Percentiles rank a stretch among this genome's conserved stretches.
phyloP scores from a whole-genome alignment of 768 basidiomycete genomes.

The Boletus barrowsii region DNA sequence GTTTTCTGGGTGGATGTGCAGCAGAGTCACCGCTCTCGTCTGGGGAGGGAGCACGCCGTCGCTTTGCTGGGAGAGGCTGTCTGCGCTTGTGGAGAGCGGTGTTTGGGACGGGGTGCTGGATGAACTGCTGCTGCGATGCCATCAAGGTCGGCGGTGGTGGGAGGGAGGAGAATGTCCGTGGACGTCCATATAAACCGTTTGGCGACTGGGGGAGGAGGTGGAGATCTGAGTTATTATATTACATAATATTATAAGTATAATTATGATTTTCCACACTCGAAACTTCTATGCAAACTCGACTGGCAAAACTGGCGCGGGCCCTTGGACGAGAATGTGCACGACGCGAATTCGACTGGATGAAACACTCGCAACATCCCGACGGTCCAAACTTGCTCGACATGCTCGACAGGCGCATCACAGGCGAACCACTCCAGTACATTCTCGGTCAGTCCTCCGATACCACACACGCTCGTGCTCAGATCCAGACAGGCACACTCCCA shows the following conservation, averaged over 20 bases:
- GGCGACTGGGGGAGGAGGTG: slow-evolving; percentile 1
- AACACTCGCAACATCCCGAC: slow-evolving; percentile 15
- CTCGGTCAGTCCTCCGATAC: slow-evolving; percentile 61
- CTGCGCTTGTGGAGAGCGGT: slow-evolving; percentile 32
- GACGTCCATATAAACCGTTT: slow-evolving; percentile 9
- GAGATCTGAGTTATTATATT: slow-evolving; percentile 15
- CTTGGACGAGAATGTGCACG: slow-evolving; percentile 36
- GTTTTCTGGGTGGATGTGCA: slow-evolving; percentile 45
- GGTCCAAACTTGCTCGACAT: slow-evolving; percentile 27
- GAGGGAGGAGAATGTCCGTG: slow-evolving; percentile 5
- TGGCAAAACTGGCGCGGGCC: slow-evolving; percentile 29
- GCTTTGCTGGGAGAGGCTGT: slow-evolving; percentile 43
- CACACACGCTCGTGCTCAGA: background rate
- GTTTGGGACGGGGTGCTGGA: background rate
- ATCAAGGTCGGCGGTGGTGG: background rate
- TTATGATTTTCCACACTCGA: too few species aligned
- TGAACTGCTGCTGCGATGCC: background rate
- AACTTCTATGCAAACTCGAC: slow-evolving; percentile 12
- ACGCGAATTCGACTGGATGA: slow-evolving; percentile 53
- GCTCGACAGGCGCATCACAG: slow-evolving; percentile 56
- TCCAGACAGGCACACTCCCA: slow-evolving; percentile 62
- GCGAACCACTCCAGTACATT: slow-evolving; percentile 90
- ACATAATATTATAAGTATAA: slow-evolving; percentile 10
- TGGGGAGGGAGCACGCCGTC: slow-evolving; percentile 60
- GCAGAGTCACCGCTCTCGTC: slow-evolving; percentile 54